Evolutionary conservation across 495 filamentous ascomycete genomes (phyloP).

Genomic region (Neurospora sublineolata): DNA sequence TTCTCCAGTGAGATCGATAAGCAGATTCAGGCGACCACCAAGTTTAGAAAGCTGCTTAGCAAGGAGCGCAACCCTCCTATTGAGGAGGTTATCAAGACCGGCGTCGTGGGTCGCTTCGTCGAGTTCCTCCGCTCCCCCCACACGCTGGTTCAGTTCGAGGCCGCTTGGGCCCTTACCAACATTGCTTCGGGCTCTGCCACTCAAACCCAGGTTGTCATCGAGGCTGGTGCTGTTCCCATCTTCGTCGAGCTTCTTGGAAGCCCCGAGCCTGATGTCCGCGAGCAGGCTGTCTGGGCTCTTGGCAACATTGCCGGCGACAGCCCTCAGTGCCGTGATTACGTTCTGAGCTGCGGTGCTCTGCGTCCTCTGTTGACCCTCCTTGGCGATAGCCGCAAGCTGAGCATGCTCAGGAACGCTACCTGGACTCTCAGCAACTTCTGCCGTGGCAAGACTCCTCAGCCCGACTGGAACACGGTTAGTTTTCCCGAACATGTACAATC

Average conservation of each 20-base stretch:
- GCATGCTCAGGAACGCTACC: slow-evolving; percentile 97
- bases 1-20: slow-evolving; percentile 97
- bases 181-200: slow-evolving; percentile 95
- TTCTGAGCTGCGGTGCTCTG: slow-evolving; percentile 79
- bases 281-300: slow-evolving; percentile 97
- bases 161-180: slow-evolving; percentile 98
- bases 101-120: slow-evolving; percentile 93
- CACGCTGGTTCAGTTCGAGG: slow-evolving; percentile 97
- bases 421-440: slow-evolving; percentile 99
- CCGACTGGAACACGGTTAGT: slow-evolving; percentile 91
- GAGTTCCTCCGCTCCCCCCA: slow-evolving; percentile 97
- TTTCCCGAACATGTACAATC: background rate
- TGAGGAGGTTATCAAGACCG: slow-evolving; percentile 97
- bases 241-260: slow-evolving; percentile 92
- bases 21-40: slow-evolving; percentile 97
- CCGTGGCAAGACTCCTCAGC: slow-evolving; percentile 98
- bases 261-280: slow-evolving; percentile 94
- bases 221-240: slow-evolving; percentile 95
- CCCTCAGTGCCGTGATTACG: slow-evolving; percentile 91
- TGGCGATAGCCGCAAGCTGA: slow-evolving; percentile 95
- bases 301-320: slow-evolving; percentile 99
- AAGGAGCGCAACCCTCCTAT: slow-evolving; percentile 99
- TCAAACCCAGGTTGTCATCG: slow-evolving; percentile 97
- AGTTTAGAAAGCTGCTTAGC: slow-evolving; percentile 93
- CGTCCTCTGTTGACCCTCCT: slow-evolving; percentile 79